Percentiles rank a stretch among this genome's conserved stretches.
phyloP scores from a whole-genome alignment of 2,329 filamentous ascomycete genomes.

The Apiospora phragmitis region DNA sequence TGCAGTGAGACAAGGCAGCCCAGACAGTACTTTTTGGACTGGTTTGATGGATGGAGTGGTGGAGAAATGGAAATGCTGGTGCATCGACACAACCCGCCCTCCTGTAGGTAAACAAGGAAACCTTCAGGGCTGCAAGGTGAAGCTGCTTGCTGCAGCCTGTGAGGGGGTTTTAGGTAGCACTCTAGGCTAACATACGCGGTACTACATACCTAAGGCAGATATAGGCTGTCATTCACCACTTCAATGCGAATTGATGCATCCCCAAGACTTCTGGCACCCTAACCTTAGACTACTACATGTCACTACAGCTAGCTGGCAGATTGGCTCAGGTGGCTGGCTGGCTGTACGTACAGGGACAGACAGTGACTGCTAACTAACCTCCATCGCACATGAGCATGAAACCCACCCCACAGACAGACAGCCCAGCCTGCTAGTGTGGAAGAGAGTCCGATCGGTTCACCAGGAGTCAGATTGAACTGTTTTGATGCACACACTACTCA shows the following conservation, averaged over 20 bases:
- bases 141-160: neutral
- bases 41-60: slow-evolving; percentile 1
- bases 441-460: neutral
- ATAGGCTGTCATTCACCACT: neutral
- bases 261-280: neutral
- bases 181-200: neutral
- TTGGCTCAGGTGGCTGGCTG: neutral
- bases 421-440: neutral
- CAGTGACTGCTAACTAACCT: neutral
- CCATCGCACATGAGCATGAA: neutral
- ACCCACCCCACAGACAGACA: slow-evolving; percentile 3
- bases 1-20: neutral
- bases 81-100: neutral
- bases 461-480: neutral
- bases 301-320: neutral
- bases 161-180: neutral
- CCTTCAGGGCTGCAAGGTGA: neutral
- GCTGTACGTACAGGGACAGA: neutral
- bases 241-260: neutral
- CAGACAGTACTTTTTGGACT: neutral
- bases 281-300: too few relatives aligned
- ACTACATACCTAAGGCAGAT: neutral
- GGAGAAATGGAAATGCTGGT: neutral
- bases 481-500: neutral
- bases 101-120: neutral